Base-by-base conservation (phyloP, 1,139 yeast genomes). In the Pichia sp. region DNA sequence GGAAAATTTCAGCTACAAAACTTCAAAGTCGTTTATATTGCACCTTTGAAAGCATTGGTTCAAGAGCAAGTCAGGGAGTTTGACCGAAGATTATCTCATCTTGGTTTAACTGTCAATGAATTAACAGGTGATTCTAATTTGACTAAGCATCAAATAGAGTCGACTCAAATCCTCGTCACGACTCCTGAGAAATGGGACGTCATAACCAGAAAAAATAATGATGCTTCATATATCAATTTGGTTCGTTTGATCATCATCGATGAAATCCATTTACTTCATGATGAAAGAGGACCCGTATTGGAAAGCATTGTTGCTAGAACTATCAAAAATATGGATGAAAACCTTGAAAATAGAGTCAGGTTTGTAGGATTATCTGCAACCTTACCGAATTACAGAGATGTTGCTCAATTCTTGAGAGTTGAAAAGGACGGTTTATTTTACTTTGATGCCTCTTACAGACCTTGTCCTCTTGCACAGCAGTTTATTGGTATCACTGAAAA, bases 21-120 rank as follows among this genome's bases (percentile, higher is more conserved):
- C 31, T 88, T 87, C 68, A 90, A 90, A 67, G 81, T 90, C 41
- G 93, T 93, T 0, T 93, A 92, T 66, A 84, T 93, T 58, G 97
- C 99, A 0, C 99, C 99, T 0, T 73, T 93, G 57, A 93, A 92
- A 64, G 98, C 99, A 0, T 78, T 93, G 66, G 99, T 92, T 0
- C 96, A 90, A 63, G 99, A 93, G 67, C 98, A 92, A 68, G 96
- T 89, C 59, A 76, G 95, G 54, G 96, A 90, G 65, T 88, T 93
- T 62, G 81, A 82, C 57, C 77, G 90, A 66, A 75, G 96, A 58
- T 73, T 93, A 41, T 76, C 78, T 0, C 79, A 79, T 16, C 83
- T 78, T 63, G 95, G 92, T 1, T 75, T 90, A 5, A 79, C 75
- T 13, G 98, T 92, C 1, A 82, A 85, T 50, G 99, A 93, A 70